Evolutionary conservation across 108 stramenopile genomes (phyloP).

Genomic region (Skeletonema grethae): DNA sequence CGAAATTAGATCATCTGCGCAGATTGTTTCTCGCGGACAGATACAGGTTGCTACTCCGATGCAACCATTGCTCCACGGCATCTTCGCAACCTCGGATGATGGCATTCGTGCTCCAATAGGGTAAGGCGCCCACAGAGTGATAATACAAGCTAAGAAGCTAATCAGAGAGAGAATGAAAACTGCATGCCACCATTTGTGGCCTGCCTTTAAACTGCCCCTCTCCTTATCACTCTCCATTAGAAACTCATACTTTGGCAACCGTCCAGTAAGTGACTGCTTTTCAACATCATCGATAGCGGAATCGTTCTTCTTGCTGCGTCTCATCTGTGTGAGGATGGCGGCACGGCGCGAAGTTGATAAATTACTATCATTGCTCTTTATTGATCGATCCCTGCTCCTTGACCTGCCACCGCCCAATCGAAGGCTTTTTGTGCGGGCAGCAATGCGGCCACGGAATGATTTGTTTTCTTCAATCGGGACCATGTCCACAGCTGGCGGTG

Average conservation of each 20-base stretch:
- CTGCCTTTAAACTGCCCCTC: background rate
- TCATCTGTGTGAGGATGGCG: background rate
- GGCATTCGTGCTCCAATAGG: conserved; percentile 32
- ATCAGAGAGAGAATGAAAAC: conserved; percentile 18
- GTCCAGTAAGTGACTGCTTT: conserved; percentile 2
- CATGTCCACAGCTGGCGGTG: background rate
- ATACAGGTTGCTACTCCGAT: conserved; percentile 21
- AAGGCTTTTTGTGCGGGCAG: background rate
- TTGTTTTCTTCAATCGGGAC: background rate
- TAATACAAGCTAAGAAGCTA: conserved; percentile 19
- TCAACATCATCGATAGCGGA: background rate
- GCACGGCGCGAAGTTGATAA: background rate
- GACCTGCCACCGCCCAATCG: background rate
- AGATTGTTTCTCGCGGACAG: conserved; percentile 33
- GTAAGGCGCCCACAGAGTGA: conserved; percentile 28
- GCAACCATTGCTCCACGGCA: conserved; percentile 30
- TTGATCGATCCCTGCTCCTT: background rate
- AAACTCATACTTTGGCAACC: background rate
- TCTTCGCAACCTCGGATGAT: conserved; percentile 13
- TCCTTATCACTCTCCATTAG: background rate
- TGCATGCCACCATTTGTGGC: conserved; percentile 26
- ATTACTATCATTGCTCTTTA: background rate
- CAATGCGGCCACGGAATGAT: background rate
- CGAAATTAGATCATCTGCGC: conserved; percentile 26
- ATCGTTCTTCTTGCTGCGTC: background rate